These are phyloP conservation scores for Rubus parviflorus DNA, from an alignment of 306 rosid genomes.

Conservation along the genomic window DNA sequence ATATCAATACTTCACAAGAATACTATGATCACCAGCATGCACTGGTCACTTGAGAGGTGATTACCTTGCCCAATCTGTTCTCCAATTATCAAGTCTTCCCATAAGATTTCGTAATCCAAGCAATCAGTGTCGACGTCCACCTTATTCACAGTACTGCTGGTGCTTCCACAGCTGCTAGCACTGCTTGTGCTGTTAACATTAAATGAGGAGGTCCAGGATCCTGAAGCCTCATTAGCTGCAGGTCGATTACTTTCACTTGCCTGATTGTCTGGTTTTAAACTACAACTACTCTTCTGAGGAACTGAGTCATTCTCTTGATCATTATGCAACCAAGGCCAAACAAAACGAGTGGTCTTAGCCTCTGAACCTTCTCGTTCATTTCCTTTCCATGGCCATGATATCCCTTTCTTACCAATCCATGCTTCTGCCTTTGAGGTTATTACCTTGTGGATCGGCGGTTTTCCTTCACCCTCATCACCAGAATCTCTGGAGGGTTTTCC, in stretches of 20 bases:
- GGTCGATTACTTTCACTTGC: conserved; percentile 53
- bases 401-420: conserved; percentile 82
- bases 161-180: conserved; percentile 96
- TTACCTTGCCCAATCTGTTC: conserved; percentile 98
- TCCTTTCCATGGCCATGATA: conserved; percentile 91
- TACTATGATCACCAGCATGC: conserved; percentile 22
- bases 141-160: conserved; percentile 75
- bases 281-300: conserved; percentile 43
- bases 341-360: conserved; percentile 40
- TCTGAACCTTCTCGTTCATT: conserved; percentile 68
- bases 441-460: conserved; percentile 57
- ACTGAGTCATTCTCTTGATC: conserved; percentile 66
- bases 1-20: conserved; percentile 22
- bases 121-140: conserved; percentile 78
- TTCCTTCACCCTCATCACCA: conserved; percentile 72
- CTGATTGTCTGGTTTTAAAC: conserved; percentile 54
- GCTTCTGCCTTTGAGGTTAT: conserved; percentile 79
- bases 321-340: conserved; percentile 60
- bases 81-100: conserved; percentile 95
- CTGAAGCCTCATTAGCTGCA: conserved; percentile 63
- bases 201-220: conserved; percentile 73
- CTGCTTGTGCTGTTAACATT: conserved; percentile 94
- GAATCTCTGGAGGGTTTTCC: conserved; percentile 57
- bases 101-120: conserved; percentile 90
- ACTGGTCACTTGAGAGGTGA: conserved; percentile 20